Evolutionary conservation across 768 basidiomycete species (phyloP), one percentile per base, ranked within the genome.

Genomic region (Holtermannia corniformis): DNA sequence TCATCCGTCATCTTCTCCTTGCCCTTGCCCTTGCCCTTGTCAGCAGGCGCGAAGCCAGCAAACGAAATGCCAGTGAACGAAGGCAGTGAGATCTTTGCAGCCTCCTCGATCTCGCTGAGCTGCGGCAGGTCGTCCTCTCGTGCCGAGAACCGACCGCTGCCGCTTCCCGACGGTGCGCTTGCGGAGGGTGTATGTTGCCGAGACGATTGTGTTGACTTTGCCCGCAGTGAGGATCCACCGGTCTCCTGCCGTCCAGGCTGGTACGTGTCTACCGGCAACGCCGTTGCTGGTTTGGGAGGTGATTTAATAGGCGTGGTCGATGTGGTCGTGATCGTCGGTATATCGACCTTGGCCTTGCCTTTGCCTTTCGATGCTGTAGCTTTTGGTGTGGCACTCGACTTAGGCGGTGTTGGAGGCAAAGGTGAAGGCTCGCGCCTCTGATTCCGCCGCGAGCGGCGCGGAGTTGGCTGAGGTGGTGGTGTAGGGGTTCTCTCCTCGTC

Each of bases 61-160:
- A 64, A 64, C 16, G 59, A 58, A 26, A 67, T 61, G 10, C 62
- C 62, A 16, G 59, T 60, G 42, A 67, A 60, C 13, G 61, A 60
- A 21, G 60, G 60, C 20, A 64, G 37, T 5, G 63, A 53, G 32
- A 67, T 67, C 57, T 63, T 65, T 24, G 55, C 26, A 37, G 32
- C 32, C 25, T 61, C 54, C 41, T 63, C 62, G 44, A 68, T 48
- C 27, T 68, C 67, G 13, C 64, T 64, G 62, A 68, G 62, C 21
- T 52, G 54, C 27, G 67, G 67, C 42, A 68, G 43, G 56, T 68
- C 67, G 49, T 68, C 67, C 45, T 68, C 67, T 22, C 55, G 53
- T n/a, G 67, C 67, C 3, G 67, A 68, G 48, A 54, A 68, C 23
- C 67, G 45, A 16, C 67, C 67, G 5, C 41, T 52, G 16, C 44